Base-by-base conservation (phyloP, 768 basidiomycete genomes). In the Mycena haematopus region DNA sequence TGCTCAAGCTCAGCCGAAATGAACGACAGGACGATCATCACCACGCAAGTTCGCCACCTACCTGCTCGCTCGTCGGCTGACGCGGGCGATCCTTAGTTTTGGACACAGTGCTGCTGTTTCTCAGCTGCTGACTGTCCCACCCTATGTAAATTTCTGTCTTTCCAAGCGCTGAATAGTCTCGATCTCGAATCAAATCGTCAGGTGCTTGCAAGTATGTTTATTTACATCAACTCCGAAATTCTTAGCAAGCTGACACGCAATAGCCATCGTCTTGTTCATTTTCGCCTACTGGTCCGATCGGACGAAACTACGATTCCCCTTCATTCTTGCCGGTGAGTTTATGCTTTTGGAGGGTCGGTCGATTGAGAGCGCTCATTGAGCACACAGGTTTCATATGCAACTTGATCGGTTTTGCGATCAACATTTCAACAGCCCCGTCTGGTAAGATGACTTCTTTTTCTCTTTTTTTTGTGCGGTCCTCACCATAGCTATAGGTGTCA, bases 91-190 rank as follows among this genome's bases (percentile, higher is more conserved):
- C 14, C 52, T 3, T 46, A 87, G 86, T 22, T 90, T 90, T 57
- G 89, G 89, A 1, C 83, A 84, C 69, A 71, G 80, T 3, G 71
- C 83, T 5, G 74, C 86, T 0, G 77, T 87, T 56, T 86, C 83
- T 56, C 87, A 90, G 67, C 77, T 91, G 3, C 79, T 91, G 42
- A 88, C 88, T 2, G 83, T 90, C 0, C 89, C 89, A 2, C 87
- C 88, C 9, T 90, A 89, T 67, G 71, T 63, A 27, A 51, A 60
- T 59, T 15, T 25, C 21, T 33, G 21, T 42, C 22, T 38, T 2
- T 45, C 19, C 6, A 7, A 3, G 22, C 17, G 14, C n/a, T 42
- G 56, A 58, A 21, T 17, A 0, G 2, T 27, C 15, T 14, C 35
- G 8, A 27, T 27, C 15, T 14, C 35, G 8, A 27, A 49, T 1